Evolutionary conservation across 192 early-diverging fungal species (phyloP).

Genomic region (Coemansia sp.): DNA sequence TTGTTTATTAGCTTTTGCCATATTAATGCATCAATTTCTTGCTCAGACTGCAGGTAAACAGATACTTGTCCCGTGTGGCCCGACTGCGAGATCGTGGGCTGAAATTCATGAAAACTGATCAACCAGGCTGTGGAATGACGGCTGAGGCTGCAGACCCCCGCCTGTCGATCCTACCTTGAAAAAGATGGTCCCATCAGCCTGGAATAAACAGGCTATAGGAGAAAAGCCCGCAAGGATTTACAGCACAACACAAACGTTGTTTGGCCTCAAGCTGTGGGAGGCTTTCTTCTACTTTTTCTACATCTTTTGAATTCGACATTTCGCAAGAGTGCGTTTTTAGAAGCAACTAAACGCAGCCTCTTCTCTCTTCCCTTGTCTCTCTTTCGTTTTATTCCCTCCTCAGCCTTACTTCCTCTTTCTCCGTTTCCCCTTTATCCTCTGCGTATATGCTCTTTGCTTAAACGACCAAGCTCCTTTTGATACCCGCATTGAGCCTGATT

Average conservation of each 20-base stretch:
- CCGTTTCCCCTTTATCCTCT: neutral
- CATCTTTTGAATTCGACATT: constrained; percentile 5
- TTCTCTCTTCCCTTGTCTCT: constrained; percentile 1
- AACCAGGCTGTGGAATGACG: constrained; percentile 4
- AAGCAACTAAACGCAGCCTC: neutral
- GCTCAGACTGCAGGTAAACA: neutral
- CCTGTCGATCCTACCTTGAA: constrained; percentile 4
- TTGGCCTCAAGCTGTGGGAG: neutral
- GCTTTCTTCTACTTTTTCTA: constrained; percentile 5
- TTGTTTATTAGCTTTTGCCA: neutral
- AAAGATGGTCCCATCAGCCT: neutral
- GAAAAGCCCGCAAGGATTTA: constrained; percentile 8
- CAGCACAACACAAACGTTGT: constrained; percentile 11
- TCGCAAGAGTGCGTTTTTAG: constrained; percentile 1
- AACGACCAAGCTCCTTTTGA: neutral
- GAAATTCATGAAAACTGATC: constrained; percentile 2
- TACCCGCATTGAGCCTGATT: too few species aligned
- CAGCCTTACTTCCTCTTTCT: constrained; percentile 7
- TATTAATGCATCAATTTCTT: neutral
- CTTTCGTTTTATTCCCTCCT: neutral
- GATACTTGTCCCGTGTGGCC: neutral
- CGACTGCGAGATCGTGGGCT: constrained; percentile 1
- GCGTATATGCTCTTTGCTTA: neutral
- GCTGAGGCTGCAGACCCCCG: neutral
- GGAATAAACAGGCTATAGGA: neutral